Evolutionary conservation across 2,329 filamentous ascomycete species (phyloP).

Genomic region (Monosporascus sp.): DNA sequence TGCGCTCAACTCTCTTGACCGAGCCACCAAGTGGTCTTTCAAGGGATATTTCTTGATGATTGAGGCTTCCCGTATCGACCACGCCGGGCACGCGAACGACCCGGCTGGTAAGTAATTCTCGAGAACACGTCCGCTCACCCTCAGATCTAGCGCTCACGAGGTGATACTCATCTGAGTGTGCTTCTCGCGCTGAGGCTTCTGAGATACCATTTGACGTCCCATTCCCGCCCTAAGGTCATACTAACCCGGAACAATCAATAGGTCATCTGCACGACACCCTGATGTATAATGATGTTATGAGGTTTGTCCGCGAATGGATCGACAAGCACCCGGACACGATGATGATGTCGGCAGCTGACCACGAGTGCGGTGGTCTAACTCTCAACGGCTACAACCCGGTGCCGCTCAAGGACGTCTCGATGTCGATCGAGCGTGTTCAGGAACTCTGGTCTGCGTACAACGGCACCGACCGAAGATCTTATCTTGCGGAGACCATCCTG

Average conservation of each 20-base stretch:
- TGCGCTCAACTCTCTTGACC: slow-evolving; percentile 31
- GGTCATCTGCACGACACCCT: slow-evolving; percentile 43
- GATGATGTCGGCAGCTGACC: slow-evolving; percentile 34
- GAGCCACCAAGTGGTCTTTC: slow-evolving; percentile 24
- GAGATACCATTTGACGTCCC: too few species aligned
- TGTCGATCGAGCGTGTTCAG: slow-evolving; percentile 26
- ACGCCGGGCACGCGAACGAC: slow-evolving; percentile 45
- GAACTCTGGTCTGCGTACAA: slow-evolving; percentile 21
- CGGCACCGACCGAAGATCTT: slow-evolving; percentile 25
- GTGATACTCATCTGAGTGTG: too few species aligned
- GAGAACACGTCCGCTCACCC: too few species aligned
- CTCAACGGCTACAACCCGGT: slow-evolving; percentile 31
- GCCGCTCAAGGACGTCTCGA: slow-evolving; percentile 22
- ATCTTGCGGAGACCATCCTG: slow-evolving; percentile 23
- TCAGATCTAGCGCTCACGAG: too few species aligned
- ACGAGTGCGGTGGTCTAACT: slow-evolving; percentile 35
- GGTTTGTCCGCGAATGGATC: slow-evolving; percentile 32
- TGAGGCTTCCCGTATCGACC: slow-evolving; percentile 32
- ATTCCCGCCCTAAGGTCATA: too few species aligned
- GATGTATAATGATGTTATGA: slow-evolving; percentile 34
- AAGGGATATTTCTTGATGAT: slow-evolving; percentile 37
- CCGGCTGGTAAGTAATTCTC: slow-evolving; percentile 27
- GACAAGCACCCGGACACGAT: slow-evolving; percentile 32
- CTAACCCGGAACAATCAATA: not conserved
- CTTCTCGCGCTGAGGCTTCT: too few species aligned